Conservation (phyloP, 805 yeast species). For the Candida ponderosae region DNA sequence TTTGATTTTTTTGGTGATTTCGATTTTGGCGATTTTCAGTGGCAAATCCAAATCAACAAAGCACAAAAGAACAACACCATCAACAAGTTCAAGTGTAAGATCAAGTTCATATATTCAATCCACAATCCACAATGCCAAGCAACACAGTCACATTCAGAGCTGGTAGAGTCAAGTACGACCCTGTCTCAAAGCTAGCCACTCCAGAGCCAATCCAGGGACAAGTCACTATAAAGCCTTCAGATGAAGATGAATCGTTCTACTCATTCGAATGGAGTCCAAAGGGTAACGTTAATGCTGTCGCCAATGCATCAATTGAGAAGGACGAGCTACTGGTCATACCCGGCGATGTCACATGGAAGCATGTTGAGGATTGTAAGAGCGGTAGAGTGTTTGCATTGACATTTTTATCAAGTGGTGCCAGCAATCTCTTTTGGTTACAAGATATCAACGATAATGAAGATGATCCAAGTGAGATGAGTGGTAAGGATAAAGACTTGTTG, state of each 20-base stretch:
- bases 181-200: conserved; percentile 49
- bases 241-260: conserved; percentile 66
- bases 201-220: conserved; percentile 68
- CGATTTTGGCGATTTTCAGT: too few relatives aligned
- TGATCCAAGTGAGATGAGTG: conserved; percentile 46
- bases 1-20: too few relatives aligned
- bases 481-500: conserved; percentile 44
- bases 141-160: conserved; percentile 54
- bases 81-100: too few relatives aligned
- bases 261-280: conserved; percentile 71
- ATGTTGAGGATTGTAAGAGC: conserved; percentile 57
- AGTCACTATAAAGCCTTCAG: conserved; percentile 50
- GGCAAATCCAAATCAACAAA: too few relatives aligned
- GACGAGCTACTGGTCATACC: conserved; percentile 72
- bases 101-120: too few relatives aligned
- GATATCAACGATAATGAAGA: conserved; percentile 59
- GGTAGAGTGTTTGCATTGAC: conserved; percentile 72
- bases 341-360: conserved; percentile 78
- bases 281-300: conserved; percentile 29
- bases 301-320: conserved; percentile 27
- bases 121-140: background rate
- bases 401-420: conserved; percentile 56
- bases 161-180: conserved; percentile 64
- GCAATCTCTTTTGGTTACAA: conserved; percentile 64
- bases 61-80: background rate